phyloP scores from a whole-genome alignment of 2,329 filamentous ascomycete species.

The Ophiostoma sp. region DNA sequence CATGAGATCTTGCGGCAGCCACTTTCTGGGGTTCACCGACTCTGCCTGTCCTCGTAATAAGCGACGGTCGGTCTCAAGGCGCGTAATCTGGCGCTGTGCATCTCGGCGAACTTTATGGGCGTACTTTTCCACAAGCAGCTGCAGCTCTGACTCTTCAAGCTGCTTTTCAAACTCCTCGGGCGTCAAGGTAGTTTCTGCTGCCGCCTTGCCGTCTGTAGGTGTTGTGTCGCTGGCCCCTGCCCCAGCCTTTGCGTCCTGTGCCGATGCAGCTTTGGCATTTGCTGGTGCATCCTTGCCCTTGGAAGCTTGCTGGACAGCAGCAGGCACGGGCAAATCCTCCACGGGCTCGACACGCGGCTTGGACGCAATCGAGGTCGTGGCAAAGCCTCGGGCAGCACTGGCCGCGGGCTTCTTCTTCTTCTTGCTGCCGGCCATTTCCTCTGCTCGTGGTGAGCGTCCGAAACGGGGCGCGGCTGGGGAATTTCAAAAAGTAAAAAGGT shows the following conservation, averaged over 20 bases:
- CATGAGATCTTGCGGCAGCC: slow-evolving; percentile 75
- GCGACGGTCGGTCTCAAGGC: slow-evolving; percentile 79
- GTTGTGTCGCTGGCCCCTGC: slow-evolving; percentile 26
- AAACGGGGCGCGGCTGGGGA: slow-evolving; percentile 20
- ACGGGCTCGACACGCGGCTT: slow-evolving; percentile 63
- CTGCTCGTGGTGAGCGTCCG: slow-evolving; percentile 19
- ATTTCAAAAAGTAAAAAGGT: background rate
- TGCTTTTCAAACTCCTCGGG: slow-evolving; percentile 88
- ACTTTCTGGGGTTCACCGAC: slow-evolving; percentile 64
- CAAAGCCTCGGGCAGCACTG: slow-evolving; percentile 87
- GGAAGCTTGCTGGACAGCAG: slow-evolving; percentile 7
- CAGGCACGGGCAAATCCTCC: slow-evolving; percentile 35
- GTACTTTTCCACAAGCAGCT: slow-evolving; percentile 79
- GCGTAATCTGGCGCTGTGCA: slow-evolving; percentile 66
- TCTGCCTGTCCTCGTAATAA: slow-evolving; percentile 75
- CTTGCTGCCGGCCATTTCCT: slow-evolving; percentile 63
- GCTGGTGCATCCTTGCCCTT: slow-evolving; percentile 24
- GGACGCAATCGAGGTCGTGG: slow-evolving; percentile 86
- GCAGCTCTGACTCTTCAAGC: slow-evolving; percentile 84
- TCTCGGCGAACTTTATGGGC: slow-evolving; percentile 74
- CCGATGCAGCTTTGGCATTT: slow-evolving; percentile 19
- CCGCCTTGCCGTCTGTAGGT: slow-evolving; percentile 25
- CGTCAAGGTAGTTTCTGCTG: slow-evolving; percentile 50
- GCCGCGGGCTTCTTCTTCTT: slow-evolving; percentile 89
- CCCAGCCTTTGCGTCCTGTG: slow-evolving; percentile 20